Evolutionary conservation across 768 basidiomycete genomes (phyloP).

Genomic region (Chlorophyllum brunneum): DNA sequence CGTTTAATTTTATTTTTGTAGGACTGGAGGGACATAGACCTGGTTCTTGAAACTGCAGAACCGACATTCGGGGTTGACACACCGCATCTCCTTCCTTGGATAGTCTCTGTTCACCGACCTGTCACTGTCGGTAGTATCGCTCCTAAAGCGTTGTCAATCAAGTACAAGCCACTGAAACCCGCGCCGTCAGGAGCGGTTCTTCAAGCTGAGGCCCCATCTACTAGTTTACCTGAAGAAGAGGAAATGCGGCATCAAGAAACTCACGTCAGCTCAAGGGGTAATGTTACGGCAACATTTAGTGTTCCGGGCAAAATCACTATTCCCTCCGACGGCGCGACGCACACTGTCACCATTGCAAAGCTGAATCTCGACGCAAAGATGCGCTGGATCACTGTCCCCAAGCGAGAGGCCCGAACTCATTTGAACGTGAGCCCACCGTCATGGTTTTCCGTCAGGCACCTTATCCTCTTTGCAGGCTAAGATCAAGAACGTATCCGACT

Average conservation of each 20-base stretch:
- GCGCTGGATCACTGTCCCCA: slow-evolving; percentile 41
- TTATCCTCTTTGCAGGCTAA: slow-evolving; percentile 28
- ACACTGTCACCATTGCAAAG: slow-evolving; percentile 39
- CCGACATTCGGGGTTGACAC: slow-evolving; percentile 37
- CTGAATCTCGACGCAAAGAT: slow-evolving; percentile 33
- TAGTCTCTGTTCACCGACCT: slow-evolving; percentile 24
- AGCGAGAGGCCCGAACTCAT: slow-evolving; percentile 33
- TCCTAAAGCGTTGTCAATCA: too few species aligned
- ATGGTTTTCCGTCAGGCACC: neutral
- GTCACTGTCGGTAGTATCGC: neutral
- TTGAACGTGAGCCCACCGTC: slow-evolving; percentile 26
- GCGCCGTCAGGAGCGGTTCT: too few species aligned
- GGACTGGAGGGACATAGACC: slow-evolving; percentile 39
- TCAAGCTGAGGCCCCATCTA: neutral
- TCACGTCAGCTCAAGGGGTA: slow-evolving; percentile 32
- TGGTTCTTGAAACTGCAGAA: slow-evolving; percentile 40
- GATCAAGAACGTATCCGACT: slow-evolving; percentile 52
- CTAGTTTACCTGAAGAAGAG: neutral
- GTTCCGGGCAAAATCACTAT: slow-evolving; percentile 40
- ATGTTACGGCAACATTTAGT: slow-evolving; percentile 35
- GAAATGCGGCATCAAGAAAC: slow-evolving; percentile 19
- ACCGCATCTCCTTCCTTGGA: slow-evolving; percentile 35
- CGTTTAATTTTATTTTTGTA: slow-evolving; percentile 12
- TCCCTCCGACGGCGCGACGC: slow-evolving; percentile 34
- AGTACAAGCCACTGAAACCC: too few species aligned